Evolutionary conservation across 352 stramenopile species (phyloP).

Genomic region (Phytophthora crassamura): DNA sequence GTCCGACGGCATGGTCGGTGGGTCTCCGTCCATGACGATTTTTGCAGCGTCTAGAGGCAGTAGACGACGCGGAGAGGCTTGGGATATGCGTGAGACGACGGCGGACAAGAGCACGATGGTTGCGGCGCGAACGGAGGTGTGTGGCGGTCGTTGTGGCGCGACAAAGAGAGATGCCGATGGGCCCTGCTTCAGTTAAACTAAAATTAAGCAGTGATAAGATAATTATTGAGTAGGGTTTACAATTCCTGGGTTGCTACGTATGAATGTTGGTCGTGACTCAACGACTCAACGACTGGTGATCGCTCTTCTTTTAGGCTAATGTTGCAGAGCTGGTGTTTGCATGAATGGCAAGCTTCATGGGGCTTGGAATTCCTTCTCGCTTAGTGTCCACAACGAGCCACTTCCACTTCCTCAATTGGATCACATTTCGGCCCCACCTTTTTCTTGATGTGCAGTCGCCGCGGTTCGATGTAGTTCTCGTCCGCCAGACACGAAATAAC

Average conservation of each 20-base stretch:
- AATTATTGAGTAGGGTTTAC: no score
- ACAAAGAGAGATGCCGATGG: background rate
- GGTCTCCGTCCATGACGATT: constrained; percentile 30
- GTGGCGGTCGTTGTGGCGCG: background rate
- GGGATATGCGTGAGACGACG: constrained; percentile 6
- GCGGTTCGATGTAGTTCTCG: constrained; percentile 28
- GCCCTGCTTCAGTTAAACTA: no score
- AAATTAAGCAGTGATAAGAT: no score
- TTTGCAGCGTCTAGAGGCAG: background rate
- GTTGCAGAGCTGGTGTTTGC: no score
- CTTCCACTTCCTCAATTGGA: constrained; percentile 30
- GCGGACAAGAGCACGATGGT: constrained; percentile 1
- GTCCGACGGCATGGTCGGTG: constrained; percentile 21
- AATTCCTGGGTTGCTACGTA: no score
- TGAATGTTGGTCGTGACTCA: no score
- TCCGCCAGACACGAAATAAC: constrained; percentile 37
- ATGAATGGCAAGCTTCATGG: no score
- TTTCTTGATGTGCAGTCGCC: constrained; percentile 33
- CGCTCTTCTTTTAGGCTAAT: no score
- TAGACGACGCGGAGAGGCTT: background rate
- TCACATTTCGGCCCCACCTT: constrained; percentile 32
- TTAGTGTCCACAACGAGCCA: constrained; percentile 43
- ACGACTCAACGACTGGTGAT: no score
- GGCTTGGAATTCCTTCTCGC: background rate
- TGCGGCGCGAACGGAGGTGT: constrained; percentile 1